Conservation (phyloP, 306 rosid species). For the Citrullus mucosospermus region DNA sequence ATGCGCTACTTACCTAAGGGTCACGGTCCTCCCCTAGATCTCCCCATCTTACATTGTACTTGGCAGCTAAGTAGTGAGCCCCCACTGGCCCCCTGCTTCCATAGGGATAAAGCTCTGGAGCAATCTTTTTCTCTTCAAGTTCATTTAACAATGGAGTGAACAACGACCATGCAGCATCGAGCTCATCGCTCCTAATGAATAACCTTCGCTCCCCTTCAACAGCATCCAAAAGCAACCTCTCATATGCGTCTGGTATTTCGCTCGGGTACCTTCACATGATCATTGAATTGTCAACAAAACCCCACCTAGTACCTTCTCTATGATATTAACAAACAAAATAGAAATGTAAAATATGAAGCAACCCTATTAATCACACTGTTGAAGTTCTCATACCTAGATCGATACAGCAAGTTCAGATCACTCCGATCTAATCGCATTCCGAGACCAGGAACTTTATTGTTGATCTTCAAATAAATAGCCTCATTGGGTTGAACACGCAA, state of each 20-base stretch:
- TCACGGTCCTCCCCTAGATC: slow-evolving; percentile 44
- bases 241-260: slow-evolving; percentile 94
- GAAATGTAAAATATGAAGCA: neutral
- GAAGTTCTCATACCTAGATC: slow-evolving; percentile 45
- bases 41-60: slow-evolving; percentile 86
- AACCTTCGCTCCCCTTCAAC: slow-evolving; percentile 86
- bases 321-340: neutral
- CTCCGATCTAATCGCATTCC: slow-evolving; percentile 96
- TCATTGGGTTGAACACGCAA: slow-evolving; percentile 97
- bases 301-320: neutral
- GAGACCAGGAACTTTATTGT: slow-evolving; percentile 94
- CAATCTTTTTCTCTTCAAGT: slow-evolving; percentile 72
- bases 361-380: neutral
- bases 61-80: slow-evolving; percentile 88
- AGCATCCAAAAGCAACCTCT: slow-evolving; percentile 84
- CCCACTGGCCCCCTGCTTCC: slow-evolving; percentile 98
- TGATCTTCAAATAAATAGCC: slow-evolving; percentile 91
- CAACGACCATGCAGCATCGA: slow-evolving; percentile 85
- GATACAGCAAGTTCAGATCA: slow-evolving; percentile 74
- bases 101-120: slow-evolving; percentile 86
- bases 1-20: slow-evolving; percentile 3
- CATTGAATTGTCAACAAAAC: slow-evolving; percentile 6
- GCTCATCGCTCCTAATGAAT: slow-evolving; percentile 95
- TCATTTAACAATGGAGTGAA: slow-evolving; percentile 87
- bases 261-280: slow-evolving; percentile 52